Evolutionary conservation across 1,139 yeast genomes (phyloP), one percentile per base, ranked within the genome.

Genomic region (Starmera stellimalicola): DNA sequence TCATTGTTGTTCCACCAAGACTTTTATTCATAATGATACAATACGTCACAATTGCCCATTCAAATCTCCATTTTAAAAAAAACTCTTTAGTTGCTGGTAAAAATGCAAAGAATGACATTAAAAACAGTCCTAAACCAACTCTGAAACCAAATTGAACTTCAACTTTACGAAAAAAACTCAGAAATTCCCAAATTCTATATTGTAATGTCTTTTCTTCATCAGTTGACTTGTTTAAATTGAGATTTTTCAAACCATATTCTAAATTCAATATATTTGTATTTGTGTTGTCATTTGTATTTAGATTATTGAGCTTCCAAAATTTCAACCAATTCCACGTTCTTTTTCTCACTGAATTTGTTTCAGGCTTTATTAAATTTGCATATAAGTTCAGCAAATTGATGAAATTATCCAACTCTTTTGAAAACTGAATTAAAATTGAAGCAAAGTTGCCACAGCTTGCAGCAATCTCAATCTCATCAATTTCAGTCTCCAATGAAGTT

Each of bases 401-500:
- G 41, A 76, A 73, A 5, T 55, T 61, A 23, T 58, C 54, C 35
- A 82, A 55, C 40, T 77, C 87, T 33, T 63, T 63, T 1, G 84
- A 77, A 47, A 74, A 76, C 37, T 78, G 74, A 3, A 73, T 70
- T 27, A 84, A 51, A 24, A 81, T 65, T 25, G 77, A 71, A 0
- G 87, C 68, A 50, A 82, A 83, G 49, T 83, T 81, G 3, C 91
- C 93, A 59, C 93, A 82, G 36, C 84, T 73, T 0, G 94, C 94
- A 1, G 91, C 82, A 5, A 81, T 80, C 43, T 80, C 91, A 52
- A 83, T 94, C 43, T 78, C 80, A 39, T 77, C 79, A 1, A 82
- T 71, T 28, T 62, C 64, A 0, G 64, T 47, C 20, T 55, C 59
- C 11, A 49, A 40, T 22, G 24, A 22, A 5, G 45, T 35, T 4